phyloP scores from a whole-genome alignment of 768 basidiomycete species.

The Lentinula sp. region DNA sequence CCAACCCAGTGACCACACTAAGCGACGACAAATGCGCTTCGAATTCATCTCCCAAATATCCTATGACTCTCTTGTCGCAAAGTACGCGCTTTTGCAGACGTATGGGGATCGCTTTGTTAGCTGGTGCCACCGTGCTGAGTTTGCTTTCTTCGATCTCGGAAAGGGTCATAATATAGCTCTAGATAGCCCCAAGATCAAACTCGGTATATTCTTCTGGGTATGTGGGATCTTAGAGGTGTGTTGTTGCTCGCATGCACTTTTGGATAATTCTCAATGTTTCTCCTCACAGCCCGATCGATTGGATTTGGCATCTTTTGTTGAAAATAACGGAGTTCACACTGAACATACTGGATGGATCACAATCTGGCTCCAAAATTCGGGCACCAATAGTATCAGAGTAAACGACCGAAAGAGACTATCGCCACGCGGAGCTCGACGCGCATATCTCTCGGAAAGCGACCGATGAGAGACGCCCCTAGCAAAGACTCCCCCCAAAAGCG shows the following conservation, averaged over 20 bases:
- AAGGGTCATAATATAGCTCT: background rate
- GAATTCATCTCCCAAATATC: background rate
- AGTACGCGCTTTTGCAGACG: background rate
- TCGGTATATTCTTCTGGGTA: conserved; percentile 2
- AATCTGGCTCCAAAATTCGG: background rate
- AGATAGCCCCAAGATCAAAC: background rate
- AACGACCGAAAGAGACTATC: background rate
- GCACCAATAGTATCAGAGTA: background rate
- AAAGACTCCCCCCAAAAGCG: conserved; percentile 4
- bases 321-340: background rate
- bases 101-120: background rate
- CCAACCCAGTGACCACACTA: background rate
- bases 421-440: background rate
- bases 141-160: background rate
- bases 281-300: background rate
- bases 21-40: background rate
- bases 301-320: background rate
- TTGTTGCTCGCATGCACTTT: background rate
- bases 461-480: background rate
- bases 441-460: background rate
- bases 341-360: background rate
- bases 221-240: background rate
- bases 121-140: background rate
- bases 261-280: background rate
- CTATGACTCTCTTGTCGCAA: background rate